These are phyloP conservation scores for Chernovozyma sophiae-reginae DNA, from an alignment of 1,139 yeast species.

Conservation along the genomic window DNA sequence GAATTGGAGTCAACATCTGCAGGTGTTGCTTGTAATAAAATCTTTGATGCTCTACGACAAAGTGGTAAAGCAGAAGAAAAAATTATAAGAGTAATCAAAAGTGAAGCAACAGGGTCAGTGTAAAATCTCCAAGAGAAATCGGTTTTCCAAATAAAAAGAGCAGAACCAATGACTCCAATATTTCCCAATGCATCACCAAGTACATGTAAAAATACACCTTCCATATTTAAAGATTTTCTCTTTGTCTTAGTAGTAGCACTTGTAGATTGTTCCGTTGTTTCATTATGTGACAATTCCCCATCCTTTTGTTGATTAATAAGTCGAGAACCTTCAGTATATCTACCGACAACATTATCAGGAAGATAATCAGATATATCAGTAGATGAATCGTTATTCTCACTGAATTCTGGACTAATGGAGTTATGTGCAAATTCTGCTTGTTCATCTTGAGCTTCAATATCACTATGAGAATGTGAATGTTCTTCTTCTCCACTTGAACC, in stretches of 20 bases:
- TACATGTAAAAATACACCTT: conserved; percentile 93
- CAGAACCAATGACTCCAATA: conserved; percentile 87
- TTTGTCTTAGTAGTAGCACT: conserved; percentile 18
- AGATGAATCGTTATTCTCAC: conserved; percentile 15
- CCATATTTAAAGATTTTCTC: conserved; percentile 82
- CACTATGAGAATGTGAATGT: conserved; percentile 18
- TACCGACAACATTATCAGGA: conserved; percentile 37
- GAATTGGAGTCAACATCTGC: conserved; percentile 70
- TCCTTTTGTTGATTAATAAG: conserved; percentile 18
- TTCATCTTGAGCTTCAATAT: conserved; percentile 10
- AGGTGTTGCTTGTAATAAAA: conserved; percentile 90
- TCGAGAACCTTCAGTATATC: conserved; percentile 31
- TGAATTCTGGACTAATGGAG: conserved; percentile 27
- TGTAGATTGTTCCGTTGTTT: conserved; percentile 9
- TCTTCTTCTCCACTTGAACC: conserved; percentile 11
- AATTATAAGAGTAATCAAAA: conserved; percentile 81
- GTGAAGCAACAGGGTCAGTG: conserved; percentile 81
- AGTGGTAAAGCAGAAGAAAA: conserved; percentile 90
- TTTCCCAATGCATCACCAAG: conserved; percentile 96
- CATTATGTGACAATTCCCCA: conserved; percentile 26
- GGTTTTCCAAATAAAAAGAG: conserved; percentile 90
- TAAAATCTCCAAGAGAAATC: conserved; percentile 83
- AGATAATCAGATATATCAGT: conserved; percentile 30
- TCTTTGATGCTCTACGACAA: conserved; percentile 81
- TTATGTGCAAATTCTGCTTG: no score